Percentiles rank a stretch among this genome's conserved stretches.
phyloP scores from a whole-genome alignment of 1,139 yeast genomes.

The Sugiyamaella novakii region DNA sequence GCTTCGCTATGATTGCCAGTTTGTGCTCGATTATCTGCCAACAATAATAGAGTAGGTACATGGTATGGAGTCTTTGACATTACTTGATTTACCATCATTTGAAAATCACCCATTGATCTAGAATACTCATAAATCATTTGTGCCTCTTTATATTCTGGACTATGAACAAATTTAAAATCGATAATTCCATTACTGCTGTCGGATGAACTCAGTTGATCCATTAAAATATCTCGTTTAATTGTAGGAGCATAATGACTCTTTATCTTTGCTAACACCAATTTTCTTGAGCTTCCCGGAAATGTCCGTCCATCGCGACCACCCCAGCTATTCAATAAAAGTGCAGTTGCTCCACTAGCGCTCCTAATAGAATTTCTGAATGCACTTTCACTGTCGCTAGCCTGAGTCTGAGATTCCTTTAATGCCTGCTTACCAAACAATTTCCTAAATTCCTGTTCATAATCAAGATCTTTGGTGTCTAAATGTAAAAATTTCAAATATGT shows the following conservation, averaged over 20 bases:
- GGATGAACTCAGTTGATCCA: slow-evolving; percentile 51
- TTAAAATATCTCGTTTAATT: slow-evolving; percentile 58
- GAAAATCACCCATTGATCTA: slow-evolving; percentile 52
- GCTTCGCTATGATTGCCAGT: slow-evolving; percentile 61
- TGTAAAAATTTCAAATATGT: slow-evolving; percentile 32
- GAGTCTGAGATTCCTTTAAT: slow-evolving; percentile 47
- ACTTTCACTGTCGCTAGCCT: not conserved
- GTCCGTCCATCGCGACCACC: slow-evolving; percentile 74
- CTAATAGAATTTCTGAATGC: not conserved
- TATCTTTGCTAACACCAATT: slow-evolving; percentile 67
- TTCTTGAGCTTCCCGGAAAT: slow-evolving; percentile 72
- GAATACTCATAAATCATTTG: slow-evolving; percentile 43
- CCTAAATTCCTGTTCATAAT: slow-evolving; percentile 78
- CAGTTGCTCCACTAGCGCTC: slow-evolving; percentile 1
- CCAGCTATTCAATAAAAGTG: slow-evolving; percentile 74
- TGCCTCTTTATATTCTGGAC: slow-evolving; percentile 34
- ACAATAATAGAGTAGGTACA: slow-evolving; percentile 76
- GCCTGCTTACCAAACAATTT: slow-evolving; percentile 59
- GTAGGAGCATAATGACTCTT: slow-evolving; percentile 85
- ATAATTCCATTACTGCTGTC: slow-evolving; percentile 37
- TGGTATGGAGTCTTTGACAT: slow-evolving; percentile 65
- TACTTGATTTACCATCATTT: slow-evolving; percentile 49
- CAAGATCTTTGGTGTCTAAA: slow-evolving; percentile 55
- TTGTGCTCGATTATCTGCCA: slow-evolving; percentile 74
- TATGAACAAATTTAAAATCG: slow-evolving; percentile 46